Percentiles rank a stretch among this genome's conserved stretches.
Conservation (phyloP, 1,284 basidiomycete species). For the Phellopilus nigrolimitatus region DNA sequence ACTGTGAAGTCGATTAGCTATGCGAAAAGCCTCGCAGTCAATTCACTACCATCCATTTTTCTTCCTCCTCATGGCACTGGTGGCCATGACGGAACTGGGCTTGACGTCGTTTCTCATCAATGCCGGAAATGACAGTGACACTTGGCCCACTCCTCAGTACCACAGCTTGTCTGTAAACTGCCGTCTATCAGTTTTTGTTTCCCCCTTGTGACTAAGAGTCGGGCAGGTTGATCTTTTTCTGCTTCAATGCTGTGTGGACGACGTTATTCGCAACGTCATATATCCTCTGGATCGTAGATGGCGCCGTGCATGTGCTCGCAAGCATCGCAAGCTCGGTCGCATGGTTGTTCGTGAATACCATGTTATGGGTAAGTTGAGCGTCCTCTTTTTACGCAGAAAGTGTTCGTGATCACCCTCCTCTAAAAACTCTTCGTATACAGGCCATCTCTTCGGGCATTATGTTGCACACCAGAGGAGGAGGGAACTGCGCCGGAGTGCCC, state of each 20-base stretch:
- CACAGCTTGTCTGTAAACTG: conserved; percentile 52
- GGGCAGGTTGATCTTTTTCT: conserved; percentile 48
- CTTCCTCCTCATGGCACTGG: conserved; percentile 62
- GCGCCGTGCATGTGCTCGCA: conserved; percentile 60
- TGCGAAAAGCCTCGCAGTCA: conserved; percentile 17
- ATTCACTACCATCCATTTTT: conserved; percentile 60
- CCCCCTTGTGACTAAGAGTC: conserved; percentile 7
- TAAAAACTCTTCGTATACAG: conserved; percentile 31
- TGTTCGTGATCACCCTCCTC: background rate
- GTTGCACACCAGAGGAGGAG: conserved; percentile 54
- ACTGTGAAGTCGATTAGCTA: background rate
- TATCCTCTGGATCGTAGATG: conserved; percentile 63
- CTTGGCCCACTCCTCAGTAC: conserved; percentile 58
- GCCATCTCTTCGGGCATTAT: conserved; percentile 61
- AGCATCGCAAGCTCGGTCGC: conserved; percentile 70
- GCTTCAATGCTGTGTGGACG: conserved; percentile 72
- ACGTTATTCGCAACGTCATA: conserved; percentile 62
- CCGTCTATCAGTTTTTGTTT: background rate
- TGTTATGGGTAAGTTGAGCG: conserved; percentile 53
- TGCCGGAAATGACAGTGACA: conserved; percentile 52
- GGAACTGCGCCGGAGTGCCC: conserved; percentile 48
- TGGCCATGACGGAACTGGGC: conserved; percentile 63
- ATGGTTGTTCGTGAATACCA: conserved; percentile 60
- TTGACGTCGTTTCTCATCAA: conserved; percentile 66
- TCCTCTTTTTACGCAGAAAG: background rate